phyloP scores from a whole-genome alignment of 805 yeast genomes.

The Novakomyces olei region DNA sequence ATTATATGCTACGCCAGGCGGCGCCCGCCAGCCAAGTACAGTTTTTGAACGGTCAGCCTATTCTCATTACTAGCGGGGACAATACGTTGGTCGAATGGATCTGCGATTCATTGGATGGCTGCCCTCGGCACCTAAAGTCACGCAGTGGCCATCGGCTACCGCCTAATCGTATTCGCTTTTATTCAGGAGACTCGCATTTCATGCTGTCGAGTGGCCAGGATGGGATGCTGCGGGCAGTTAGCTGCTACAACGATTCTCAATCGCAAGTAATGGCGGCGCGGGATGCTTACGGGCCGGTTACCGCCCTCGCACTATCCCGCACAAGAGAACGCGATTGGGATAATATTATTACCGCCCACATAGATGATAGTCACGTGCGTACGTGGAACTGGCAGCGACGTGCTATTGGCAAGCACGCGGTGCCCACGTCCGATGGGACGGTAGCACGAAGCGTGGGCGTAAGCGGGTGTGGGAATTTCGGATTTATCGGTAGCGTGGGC shows the following conservation, averaged over 20 bases:
- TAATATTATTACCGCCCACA: conserved; percentile 71
- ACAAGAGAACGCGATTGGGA: conserved; percentile 39
- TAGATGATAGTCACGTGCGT: conserved; percentile 60
- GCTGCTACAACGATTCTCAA: conserved; percentile 87
- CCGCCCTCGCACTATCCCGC: conserved; percentile 19
- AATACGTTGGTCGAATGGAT: conserved; percentile 37
- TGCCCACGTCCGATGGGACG: conserved; percentile 60
- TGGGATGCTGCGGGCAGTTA: conserved; percentile 71
- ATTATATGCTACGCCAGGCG: conserved; percentile 53
- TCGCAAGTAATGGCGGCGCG: conserved; percentile 83
- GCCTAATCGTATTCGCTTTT: conserved; percentile 52
- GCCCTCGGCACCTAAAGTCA: conserved; percentile 74
- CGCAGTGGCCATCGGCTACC: conserved; percentile 97
- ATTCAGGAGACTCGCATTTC: conserved; percentile 63
- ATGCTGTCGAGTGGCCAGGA: conserved; percentile 73
- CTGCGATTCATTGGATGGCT: conserved; percentile 23
- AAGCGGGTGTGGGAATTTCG: conserved; percentile 90
- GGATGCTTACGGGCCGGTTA: conserved; percentile 32
- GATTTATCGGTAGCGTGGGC: conserved; percentile 62
- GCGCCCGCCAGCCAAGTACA: conserved; percentile 37
- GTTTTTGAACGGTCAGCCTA: conserved; percentile 79
- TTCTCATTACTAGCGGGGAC: conserved; percentile 75
- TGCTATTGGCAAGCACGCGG: conserved; percentile 51
- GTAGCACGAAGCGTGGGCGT: conserved; percentile 52
- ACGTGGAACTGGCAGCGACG: conserved; percentile 73